Base-by-base conservation (phyloP, 495 filamentous ascomycete species). In the Hyaloscypha hepaticicola region DNA sequence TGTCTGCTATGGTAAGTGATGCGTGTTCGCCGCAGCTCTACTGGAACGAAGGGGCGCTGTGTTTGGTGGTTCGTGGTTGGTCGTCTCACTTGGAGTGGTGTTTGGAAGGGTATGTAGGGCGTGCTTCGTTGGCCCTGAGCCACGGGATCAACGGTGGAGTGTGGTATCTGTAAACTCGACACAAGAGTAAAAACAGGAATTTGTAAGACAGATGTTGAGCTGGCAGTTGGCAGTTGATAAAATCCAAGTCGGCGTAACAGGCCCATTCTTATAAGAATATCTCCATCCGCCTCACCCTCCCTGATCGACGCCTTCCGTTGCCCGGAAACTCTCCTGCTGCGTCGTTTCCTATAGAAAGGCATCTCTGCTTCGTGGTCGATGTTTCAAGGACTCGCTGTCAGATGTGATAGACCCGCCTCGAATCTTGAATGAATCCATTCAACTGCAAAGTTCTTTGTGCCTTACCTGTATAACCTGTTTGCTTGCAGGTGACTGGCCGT, bases 391-490 rank as follows among this genome's bases (percentile, higher is more conserved):
- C 53, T 33, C 9, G 58, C 56, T 34, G 55, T 63, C 28, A 41
- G 28, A 58, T 52, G 31, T 65, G 66, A 65, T 58, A 51, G 63
- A 61, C 52, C 48, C 38, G 38, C 29, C 59, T 51, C 50, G 26
- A 61, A 53, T 55, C 49, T 4, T 50, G 22, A 57, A 34, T 45
- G 38, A 38, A 57, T 45, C 63, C 55, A 55, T 59, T 38, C 16
- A 60, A 45, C 48, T 38, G 53, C 31, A 21, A 55, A 27, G 14
- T 33, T 25, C 31, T 27, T 28, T 27, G 33, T 58, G 38, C 59
- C 51, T 57, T 16, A 34, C 31, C 25, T 60, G 61, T 64, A 34
- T 33, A 50, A 57, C 56, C 52, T 66, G 68, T 67, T 70, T 70
- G 64, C 64, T 66, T 56, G 7, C 48, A 29, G 57, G 38, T 28